A percentile compares a stretch with the other conserved stretches of the same genome.
phyloP scores from a whole-genome alignment of 805 yeast genomes.

The Starmerella riodocensis region DNA sequence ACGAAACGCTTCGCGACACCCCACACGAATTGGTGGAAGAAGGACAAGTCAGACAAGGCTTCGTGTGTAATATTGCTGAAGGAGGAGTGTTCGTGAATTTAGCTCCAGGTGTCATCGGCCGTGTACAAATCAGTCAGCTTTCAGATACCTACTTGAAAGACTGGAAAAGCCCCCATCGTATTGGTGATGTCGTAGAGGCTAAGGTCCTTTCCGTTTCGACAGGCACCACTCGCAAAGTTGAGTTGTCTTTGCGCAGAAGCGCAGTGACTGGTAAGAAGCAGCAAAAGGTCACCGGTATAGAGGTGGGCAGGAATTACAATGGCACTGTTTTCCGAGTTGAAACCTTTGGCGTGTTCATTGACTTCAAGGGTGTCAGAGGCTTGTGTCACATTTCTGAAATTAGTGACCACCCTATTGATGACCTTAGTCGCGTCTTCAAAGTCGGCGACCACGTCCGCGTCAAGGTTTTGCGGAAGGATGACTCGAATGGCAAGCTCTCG shows the following conservation, averaged over 20 bases:
- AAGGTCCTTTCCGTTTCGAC: conserved; percentile 51
- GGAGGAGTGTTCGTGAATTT: conserved; percentile 65
- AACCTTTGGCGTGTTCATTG: conserved; percentile 85
- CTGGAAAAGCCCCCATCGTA: conserved; percentile 68
- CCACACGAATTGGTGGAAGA: conserved; percentile 4
- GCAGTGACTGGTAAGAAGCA: conserved; percentile 52
- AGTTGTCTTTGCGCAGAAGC: conserved; percentile 68
- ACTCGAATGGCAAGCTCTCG: conserved; percentile 58
- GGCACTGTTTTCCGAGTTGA: conserved; percentile 68
- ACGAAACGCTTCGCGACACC: conserved; percentile 46
- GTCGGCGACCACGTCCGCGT: conserved; percentile 88
- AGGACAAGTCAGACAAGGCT: conserved; percentile 73
- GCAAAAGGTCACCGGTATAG: conserved; percentile 40
- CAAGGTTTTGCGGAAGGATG: conserved; percentile 51
- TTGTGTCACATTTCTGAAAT: conserved; percentile 78
- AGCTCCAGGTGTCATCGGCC: conserved; percentile 58
- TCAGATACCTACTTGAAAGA: conserved; percentile 73
- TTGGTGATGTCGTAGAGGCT: conserved; percentile 62
- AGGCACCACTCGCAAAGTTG: conserved; percentile 41
- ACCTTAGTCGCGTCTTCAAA: conserved; percentile 55
- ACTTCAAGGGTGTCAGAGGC: conserved; percentile 68
- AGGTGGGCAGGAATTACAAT: conserved; percentile 56
- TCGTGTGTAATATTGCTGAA: conserved; percentile 58
- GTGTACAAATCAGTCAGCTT: conserved; percentile 67
- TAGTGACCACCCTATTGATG: conserved; percentile 45